These are phyloP conservation scores for Aspergillus olivimuriae DNA, from an alignment of 495 filamentous ascomycete genomes.

Conservation along the genomic window DNA sequence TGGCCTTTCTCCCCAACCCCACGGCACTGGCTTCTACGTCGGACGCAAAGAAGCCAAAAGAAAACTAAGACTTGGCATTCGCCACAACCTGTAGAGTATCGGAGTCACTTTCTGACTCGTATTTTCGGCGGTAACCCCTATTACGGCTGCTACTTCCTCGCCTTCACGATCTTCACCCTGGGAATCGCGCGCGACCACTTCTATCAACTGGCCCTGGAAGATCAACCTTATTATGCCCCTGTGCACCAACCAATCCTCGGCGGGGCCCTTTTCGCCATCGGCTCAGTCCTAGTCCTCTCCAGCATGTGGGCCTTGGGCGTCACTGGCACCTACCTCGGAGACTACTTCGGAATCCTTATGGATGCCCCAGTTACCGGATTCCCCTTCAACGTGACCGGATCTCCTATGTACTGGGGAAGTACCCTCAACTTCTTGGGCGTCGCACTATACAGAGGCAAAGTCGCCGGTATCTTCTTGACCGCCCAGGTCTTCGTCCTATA, in stretches of 20 bases:
- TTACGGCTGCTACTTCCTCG: conserved; percentile 84
- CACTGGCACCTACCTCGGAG: conserved; percentile 93
- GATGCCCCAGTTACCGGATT: conserved; percentile 87
- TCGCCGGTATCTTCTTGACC: conserved; percentile 77
- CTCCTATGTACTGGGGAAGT: conserved; percentile 95
- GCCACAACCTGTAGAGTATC: conserved; percentile 62
- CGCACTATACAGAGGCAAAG: conserved; percentile 83
- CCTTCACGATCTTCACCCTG: conserved; percentile 79
- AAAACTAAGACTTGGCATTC: conserved; percentile 5
- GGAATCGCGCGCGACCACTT: conserved; percentile 79
- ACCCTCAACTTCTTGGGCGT: conserved; percentile 87
- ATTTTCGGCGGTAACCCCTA: conserved; percentile 72
- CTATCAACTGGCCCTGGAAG: conserved; percentile 40
- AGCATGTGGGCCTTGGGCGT: conserved; percentile 91
- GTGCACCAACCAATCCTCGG: conserved; percentile 69
- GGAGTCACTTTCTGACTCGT: conserved; percentile 78
- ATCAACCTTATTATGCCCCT: conserved; percentile 38
- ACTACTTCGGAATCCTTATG: conserved; percentile 99
- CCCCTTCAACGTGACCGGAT: conserved; percentile 87
- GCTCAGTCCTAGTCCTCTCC: conserved; percentile 79
- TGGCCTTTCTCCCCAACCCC: background rate
- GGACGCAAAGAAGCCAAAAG: conserved; percentile 7
- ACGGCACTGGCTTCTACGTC: background rate
- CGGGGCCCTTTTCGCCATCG: conserved; percentile 60
- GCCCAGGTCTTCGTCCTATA: conserved; percentile 71